Evolutionary conservation across 1,139 yeast species (phyloP).

Genomic region (Yamadazyma dushanensis): DNA sequence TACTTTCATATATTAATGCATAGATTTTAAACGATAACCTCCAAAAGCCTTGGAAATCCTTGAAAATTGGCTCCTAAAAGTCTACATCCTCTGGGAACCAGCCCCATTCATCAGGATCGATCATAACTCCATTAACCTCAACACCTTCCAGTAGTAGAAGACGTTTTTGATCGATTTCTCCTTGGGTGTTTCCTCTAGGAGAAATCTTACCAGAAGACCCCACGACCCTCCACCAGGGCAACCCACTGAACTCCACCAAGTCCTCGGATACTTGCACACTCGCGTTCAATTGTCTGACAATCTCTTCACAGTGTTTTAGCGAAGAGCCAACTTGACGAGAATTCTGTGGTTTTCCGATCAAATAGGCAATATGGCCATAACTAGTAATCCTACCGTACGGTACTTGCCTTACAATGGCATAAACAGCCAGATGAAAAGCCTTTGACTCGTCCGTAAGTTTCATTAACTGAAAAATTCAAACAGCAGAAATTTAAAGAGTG

Average conservation of each 20-base stretch:
- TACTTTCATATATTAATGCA: too few species aligned
- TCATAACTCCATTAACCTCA: slow-evolving; percentile 36
- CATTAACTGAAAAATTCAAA: slow-evolving; percentile 14
- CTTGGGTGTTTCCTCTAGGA: slow-evolving; percentile 43
- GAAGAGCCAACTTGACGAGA: slow-evolving; percentile 76
- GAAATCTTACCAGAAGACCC: slow-evolving; percentile 63
- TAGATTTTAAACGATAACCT: too few species aligned
- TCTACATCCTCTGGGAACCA: slow-evolving; percentile 66
- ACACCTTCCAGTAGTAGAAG: slow-evolving; percentile 52
- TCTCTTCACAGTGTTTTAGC: slow-evolving; percentile 43
- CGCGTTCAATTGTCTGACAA: slow-evolving; percentile 24
- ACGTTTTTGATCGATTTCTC: slow-evolving; percentile 49
- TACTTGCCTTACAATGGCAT: slow-evolving; percentile 49
- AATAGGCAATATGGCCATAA: slow-evolving; percentile 71
- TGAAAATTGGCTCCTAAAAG: too few species aligned
- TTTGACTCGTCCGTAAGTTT: slow-evolving; percentile 47
- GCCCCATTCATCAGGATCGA: slow-evolving; percentile 51
- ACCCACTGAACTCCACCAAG: slow-evolving; percentile 20
- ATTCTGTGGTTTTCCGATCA: slow-evolving; percentile 61
- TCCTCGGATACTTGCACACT: slow-evolving; percentile 15
- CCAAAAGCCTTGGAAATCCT: too few species aligned
- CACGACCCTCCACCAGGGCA: slow-evolving; percentile 83
- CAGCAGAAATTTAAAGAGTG: too few species aligned
- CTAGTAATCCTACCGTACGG: slow-evolving; percentile 71
- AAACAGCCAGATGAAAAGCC: slow-evolving; percentile 64